Evolutionary conservation across 2,329 filamentous ascomycete species (phyloP).

Genomic region (Microcera coccophila): DNA sequence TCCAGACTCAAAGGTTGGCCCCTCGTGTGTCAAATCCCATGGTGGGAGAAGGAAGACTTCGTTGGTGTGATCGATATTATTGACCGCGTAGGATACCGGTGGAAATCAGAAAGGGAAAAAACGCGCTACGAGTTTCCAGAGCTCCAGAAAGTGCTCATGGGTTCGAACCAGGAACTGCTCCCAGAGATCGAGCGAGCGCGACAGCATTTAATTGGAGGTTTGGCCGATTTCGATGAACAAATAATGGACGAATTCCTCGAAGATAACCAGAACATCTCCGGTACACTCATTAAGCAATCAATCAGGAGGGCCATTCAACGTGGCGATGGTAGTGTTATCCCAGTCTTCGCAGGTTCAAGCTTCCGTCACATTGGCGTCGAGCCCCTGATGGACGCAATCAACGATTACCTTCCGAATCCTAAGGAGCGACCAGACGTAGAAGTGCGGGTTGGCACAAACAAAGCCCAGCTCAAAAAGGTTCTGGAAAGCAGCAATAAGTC

Average conservation of each 20-base stretch:
- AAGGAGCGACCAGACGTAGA: conserved; percentile 74
- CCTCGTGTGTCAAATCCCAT: conserved; percentile 89
- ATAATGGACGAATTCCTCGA: conserved; percentile 84
- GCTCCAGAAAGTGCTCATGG: conserved; percentile 38
- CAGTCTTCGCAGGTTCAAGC: conserved; percentile 86
- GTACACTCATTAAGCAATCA: conserved; percentile 64
- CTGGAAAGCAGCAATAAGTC: conserved; percentile 38
- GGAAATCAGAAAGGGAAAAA: conserved; percentile 48
- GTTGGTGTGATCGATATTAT: conserved; percentile 83
- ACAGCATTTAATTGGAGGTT: conserved; percentile 70
- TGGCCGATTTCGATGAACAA: conserved; percentile 84
- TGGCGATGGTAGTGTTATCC: conserved; percentile 69
- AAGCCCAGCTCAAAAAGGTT: conserved; percentile 33
- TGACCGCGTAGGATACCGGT: conserved; percentile 69
- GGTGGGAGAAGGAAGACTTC: conserved; percentile 81
- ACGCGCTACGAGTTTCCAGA: conserved; percentile 32
- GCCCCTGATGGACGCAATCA: conserved; percentile 81
- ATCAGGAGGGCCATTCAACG: conserved; percentile 68
- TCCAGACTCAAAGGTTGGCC: conserved; percentile 78
- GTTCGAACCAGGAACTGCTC: conserved; percentile 49
- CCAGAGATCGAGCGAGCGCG: conserved; percentile 73
- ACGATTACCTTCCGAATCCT: conserved; percentile 82
- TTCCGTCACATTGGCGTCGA: conserved; percentile 93
- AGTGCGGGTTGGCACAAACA: conserved; percentile 63
- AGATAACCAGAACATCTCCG: conserved; percentile 67